phyloP scores from a whole-genome alignment of 179 eudicot genomes.

The Gypsophila paniculata region DNA sequence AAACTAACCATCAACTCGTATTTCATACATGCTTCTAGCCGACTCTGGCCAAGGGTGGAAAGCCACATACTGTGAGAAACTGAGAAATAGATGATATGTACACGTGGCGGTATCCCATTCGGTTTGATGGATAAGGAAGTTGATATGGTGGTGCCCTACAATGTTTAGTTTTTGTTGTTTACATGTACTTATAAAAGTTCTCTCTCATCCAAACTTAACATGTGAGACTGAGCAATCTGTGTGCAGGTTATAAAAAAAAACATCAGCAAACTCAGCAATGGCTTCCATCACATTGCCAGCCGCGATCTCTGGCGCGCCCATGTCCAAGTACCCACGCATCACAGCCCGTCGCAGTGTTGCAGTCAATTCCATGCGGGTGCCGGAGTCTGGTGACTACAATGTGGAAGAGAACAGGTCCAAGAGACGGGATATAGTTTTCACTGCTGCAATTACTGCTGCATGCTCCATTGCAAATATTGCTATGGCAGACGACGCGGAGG shows the following conservation, averaged over 20 bases:
- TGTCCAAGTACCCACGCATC: constrained; percentile 29
- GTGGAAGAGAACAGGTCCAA: constrained; percentile 32
- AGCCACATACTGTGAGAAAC: not conserved
- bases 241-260: constrained; percentile 14
- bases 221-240: not conserved
- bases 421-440: constrained; percentile 65
- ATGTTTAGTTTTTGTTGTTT: constrained; percentile 11
- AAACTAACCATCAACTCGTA: too few species aligned
- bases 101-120: constrained; percentile 42
- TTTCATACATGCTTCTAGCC: constrained; percentile 12
- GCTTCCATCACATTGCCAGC: constrained; percentile 66
- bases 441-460: constrained; percentile 50
- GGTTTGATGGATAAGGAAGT: constrained; percentile 42
- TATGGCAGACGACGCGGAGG: constrained; percentile 60
- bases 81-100: not conserved
- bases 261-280: constrained; percentile 30
- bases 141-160: constrained; percentile 27
- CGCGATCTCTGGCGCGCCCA: constrained; percentile 41
- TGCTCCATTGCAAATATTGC: constrained; percentile 47
- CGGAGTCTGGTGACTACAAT: constrained; percentile 19
- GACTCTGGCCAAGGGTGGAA: constrained; percentile 12
- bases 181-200: not conserved
- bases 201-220: constrained; percentile 6
- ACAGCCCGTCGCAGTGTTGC: constrained; percentile 33
- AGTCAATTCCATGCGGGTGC: constrained; percentile 46